phyloP scores from a whole-genome alignment of 2,329 filamentous ascomycete species.

The Apiospora marii region DNA sequence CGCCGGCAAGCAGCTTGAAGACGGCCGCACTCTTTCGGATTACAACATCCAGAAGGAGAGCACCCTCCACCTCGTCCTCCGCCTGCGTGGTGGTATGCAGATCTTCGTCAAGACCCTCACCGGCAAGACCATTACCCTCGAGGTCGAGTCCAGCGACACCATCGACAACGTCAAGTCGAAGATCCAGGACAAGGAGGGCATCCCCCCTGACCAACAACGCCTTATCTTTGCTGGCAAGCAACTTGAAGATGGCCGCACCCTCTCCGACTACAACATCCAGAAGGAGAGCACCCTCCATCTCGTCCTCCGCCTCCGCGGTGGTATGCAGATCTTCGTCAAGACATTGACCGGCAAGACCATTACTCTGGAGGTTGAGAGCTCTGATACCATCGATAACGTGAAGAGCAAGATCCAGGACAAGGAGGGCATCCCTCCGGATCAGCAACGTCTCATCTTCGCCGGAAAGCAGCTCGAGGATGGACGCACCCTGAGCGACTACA shows the following conservation, averaged over 20 bases:
- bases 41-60: slow-evolving; percentile 98
- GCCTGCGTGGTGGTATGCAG: slow-evolving; percentile 91
- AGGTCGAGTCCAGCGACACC: slow-evolving; percentile 88
- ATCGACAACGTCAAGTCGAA: slow-evolving; percentile 98
- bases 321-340: slow-evolving; percentile 91
- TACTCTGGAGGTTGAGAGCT: slow-evolving; percentile 87
- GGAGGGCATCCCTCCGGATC: slow-evolving; percentile 93
- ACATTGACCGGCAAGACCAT: slow-evolving; percentile 93
- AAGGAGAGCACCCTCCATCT: slow-evolving; percentile 89
- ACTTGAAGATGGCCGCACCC: slow-evolving; percentile 90
- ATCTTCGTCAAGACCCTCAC: slow-evolving; percentile 96
- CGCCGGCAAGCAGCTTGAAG: slow-evolving; percentile 91
- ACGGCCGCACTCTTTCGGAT: slow-evolving; percentile 88
- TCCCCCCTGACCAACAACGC: slow-evolving; percentile 94
- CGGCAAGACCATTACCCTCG: slow-evolving; percentile 92
- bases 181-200: slow-evolving; percentile 98
- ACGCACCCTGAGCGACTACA: slow-evolving; percentile 91
- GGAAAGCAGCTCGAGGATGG: slow-evolving; percentile 95
- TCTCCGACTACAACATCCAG: slow-evolving; percentile 95
- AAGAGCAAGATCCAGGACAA: slow-evolving; percentile 94
- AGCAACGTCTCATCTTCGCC: slow-evolving; percentile 92
- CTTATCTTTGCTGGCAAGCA: slow-evolving; percentile 97
- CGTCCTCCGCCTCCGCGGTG: slow-evolving; percentile 86
- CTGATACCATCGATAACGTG: slow-evolving; percentile 93
- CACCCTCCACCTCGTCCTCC: slow-evolving; percentile 81